Evolutionary conservation across 2,329 filamentous ascomycete genomes (phyloP).

Genomic region (Fusarium incarnatum): DNA sequence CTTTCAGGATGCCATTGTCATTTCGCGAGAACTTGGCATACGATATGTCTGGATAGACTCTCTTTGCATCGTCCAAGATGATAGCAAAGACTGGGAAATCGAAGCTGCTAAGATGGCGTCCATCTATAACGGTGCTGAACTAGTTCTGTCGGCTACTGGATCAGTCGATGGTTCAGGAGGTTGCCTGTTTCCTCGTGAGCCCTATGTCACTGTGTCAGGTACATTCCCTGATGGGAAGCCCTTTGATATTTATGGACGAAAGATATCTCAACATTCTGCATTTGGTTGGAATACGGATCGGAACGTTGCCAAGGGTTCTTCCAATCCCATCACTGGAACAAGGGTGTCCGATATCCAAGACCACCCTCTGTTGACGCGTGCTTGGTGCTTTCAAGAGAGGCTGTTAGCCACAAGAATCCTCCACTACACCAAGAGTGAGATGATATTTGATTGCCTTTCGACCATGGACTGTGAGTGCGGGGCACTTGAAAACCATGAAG

Average conservation of each 20-base stretch:
- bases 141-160: slow-evolving; percentile 43
- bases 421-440: slow-evolving; percentile 46
- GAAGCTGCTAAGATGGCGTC: slow-evolving; percentile 47
- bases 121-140: slow-evolving; percentile 43
- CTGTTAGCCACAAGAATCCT: slow-evolving; percentile 44
- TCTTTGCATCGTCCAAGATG: slow-evolving; percentile 46
- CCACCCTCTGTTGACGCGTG: slow-evolving; percentile 40
- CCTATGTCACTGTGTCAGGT: slow-evolving; percentile 22
- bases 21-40: slow-evolving; percentile 37
- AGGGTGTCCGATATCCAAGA: slow-evolving; percentile 3
- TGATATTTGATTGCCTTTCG: slow-evolving; percentile 43
- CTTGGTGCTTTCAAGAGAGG: slow-evolving; percentile 50
- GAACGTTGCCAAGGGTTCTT: slow-evolving; percentile 13
- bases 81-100: slow-evolving; percentile 41
- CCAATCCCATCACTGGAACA: slow-evolving; percentile 10
- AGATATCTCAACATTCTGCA: slow-evolving; percentile 5
- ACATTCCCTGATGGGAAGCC: slow-evolving; percentile 12
- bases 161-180: slow-evolving; percentile 35
- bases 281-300: slow-evolving; percentile 31
- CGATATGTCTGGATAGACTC: slow-evolving; percentile 47
- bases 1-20: slow-evolving; percentile 36
- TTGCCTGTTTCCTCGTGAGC: slow-evolving; percentile 35
- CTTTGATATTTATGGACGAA: slow-evolving; percentile 36
- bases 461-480: slow-evolving; percentile 45
- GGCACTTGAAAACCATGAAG: slow-evolving; percentile 28